Conservation (phyloP, 202 grass and related monocot species). For the Musa balbisiana region DNA sequence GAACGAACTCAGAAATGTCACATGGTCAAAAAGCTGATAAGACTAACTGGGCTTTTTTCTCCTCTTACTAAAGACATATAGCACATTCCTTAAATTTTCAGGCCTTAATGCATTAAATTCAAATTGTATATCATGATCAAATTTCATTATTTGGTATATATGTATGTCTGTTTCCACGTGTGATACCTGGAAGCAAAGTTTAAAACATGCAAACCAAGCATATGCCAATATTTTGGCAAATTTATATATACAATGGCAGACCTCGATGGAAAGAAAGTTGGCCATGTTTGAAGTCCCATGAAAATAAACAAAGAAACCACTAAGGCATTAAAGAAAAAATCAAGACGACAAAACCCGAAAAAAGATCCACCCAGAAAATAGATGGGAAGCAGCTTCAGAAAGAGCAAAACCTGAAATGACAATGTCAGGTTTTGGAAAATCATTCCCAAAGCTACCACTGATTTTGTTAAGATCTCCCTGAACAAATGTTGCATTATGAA, state of each 20-base stretch:
- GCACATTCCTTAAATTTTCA: no score
- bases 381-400: conserved; percentile 9
- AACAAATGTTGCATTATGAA: conserved; percentile 82
- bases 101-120: no score
- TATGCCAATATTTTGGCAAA: no score
- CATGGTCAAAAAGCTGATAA: no score
- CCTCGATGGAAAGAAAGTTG: neutral
- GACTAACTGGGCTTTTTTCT: no score
- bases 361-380: neutral
- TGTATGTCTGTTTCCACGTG: neutral
- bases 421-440: conserved; percentile 78
- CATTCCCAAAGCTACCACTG: conserved; percentile 64
- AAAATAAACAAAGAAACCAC: neutral
- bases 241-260: neutral
- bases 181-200: no score
- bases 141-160: neutral
- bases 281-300: neutral
- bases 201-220: no score
- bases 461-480: conserved; percentile 97
- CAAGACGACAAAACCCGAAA: neutral
- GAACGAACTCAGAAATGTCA: neutral
- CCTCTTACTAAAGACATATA: no score
- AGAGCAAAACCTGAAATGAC: conserved; percentile 74
- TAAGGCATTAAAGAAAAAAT: neutral
- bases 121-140: no score